Base-by-base conservation (phyloP, 495 filamentous ascomycete species). In the Annulohypoxylon nitens region DNA sequence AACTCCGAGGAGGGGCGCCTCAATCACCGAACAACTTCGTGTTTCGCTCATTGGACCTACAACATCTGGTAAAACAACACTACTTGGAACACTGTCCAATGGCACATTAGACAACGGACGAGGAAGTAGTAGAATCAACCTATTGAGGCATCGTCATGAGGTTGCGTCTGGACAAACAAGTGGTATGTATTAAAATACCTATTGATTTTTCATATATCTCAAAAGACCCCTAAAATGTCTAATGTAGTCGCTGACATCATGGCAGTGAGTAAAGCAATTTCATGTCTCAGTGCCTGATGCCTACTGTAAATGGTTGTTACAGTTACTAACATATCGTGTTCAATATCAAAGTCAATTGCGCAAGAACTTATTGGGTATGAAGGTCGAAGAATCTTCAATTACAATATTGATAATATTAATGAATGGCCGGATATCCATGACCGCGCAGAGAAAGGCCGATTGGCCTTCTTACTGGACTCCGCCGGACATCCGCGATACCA, bases 91-190 rank as follows among this genome's bases (percentile, higher is more conserved):
- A 2, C 82, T 99, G 57, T 94, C 93, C 0, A 96, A 93, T 3
- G 93, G 93, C 2, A 90, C 91, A 9, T 83, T 97, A 10, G 96
- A 99, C 76, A 97, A 99, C 81, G 96, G 95, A 3, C 86, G 94
- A 61, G 96, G 96, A 0, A 94, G 93, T 75, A 95, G 93, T 75
- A 86, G 96, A 69, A 86, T 97, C 41, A 93, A 92, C 70, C 82
- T 98, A 7, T 84, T 98, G 54, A 97, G 94, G 74, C 96, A 99
- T 80, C 88, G 92, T n/a, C 96, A 99, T 75, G 96, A 99, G 74
- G 92, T 98, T 34, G 90, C 85, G 0, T 95, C 94, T 3, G 96
- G 96, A 0, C 86, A 97, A 66, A 99, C 97, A 12, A 97, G 93
- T 76, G 43, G 43, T 47, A 47, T 20, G 43, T 47, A 47, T 47